Base-by-base conservation (phyloP, 1,284 basidiomycete genomes). In the Somion occarium region DNA sequence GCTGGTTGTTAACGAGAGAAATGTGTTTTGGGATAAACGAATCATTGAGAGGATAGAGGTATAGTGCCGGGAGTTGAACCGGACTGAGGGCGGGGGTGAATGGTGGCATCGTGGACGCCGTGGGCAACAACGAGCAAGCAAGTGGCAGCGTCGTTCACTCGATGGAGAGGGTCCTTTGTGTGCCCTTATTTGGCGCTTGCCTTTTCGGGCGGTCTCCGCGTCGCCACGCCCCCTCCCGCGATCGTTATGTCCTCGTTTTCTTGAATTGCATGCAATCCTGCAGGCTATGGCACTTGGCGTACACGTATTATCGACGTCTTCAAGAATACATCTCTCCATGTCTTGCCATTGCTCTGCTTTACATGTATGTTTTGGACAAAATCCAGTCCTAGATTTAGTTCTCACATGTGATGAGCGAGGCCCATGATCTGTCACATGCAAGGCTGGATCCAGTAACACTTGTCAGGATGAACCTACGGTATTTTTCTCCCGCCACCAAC, bases 11-110 rank as follows among this genome's bases (percentile, higher is more conserved):
- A 25, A 81, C 74, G 41, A 99, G 84, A 42, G 90, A 83, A 61
- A 99, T 96, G 70, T 98, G 93, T 72, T 99, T 98, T 55, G 94
- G 93, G 39, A 90, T 79, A 69, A 98, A 98, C 1, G 94, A 93
- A 68, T 98, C 93, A 66, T 98, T 98, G 56, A 98, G 80, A 0
- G 96, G 94, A 69, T 95, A 97, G 30, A 98, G 81, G 71, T 95
- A 93, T 38, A 97, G 83, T 18, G 88, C 84, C 47, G 87, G 88
- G 53, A 74, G 78, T 7, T 74, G 65, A 38, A 66, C 60, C 38
- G 62, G 65, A 49, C 50, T 51, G 46, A 64, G 62, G 46, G 66
- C 57, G 48, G 62, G 56, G 49, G 68, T 56, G 62, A 68, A 66
- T 30, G 67, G 64, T 54, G 68, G 64, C 64, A 68, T 68, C 60